Evolutionary conservation across 192 early-diverging fungal genomes (phyloP).

Genomic region (Mortierella hygrophila): DNA sequence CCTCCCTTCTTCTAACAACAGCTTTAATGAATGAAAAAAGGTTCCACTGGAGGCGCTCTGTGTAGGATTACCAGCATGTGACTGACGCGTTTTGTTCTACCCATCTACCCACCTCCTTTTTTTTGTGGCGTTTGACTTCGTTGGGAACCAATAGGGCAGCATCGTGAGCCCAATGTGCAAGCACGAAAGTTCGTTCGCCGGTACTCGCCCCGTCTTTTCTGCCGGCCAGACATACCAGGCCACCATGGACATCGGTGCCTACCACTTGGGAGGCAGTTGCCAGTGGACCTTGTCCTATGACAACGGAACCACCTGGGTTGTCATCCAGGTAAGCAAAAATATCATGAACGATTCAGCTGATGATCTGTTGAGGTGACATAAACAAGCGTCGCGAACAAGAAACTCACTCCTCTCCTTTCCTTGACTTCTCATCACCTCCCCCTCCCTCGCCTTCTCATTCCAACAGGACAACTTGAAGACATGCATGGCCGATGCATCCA

Average conservation of each 20-base stretch:
- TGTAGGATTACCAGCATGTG: not conserved
- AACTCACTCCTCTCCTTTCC: not conserved
- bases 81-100: not conserved
- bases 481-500: constrained; percentile 31
- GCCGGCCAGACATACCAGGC: constrained; percentile 35
- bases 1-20: not conserved
- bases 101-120: not conserved
- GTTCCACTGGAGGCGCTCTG: too few species aligned
- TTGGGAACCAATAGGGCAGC: constrained; percentile 14
- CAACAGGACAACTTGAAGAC: constrained; percentile 24
- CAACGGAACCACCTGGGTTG: constrained; percentile 45
- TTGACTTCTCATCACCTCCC: not conserved
- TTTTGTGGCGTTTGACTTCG: not conserved
- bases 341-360: not conserved
- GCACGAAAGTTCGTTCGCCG: constrained; percentile 27
- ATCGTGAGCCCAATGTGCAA: constrained; percentile 45
- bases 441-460: not conserved
- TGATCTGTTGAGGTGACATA: not conserved
- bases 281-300: constrained; percentile 50
- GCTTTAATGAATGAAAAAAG: not conserved
- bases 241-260: constrained; percentile 42
- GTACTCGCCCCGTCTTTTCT: constrained; percentile 32
- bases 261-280: constrained; percentile 46
- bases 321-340: constrained; percentile 24
- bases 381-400: not conserved